Evolutionary conservation across 208 protist genomes (phyloP).

Genomic region (Willaertia magna): DNA sequence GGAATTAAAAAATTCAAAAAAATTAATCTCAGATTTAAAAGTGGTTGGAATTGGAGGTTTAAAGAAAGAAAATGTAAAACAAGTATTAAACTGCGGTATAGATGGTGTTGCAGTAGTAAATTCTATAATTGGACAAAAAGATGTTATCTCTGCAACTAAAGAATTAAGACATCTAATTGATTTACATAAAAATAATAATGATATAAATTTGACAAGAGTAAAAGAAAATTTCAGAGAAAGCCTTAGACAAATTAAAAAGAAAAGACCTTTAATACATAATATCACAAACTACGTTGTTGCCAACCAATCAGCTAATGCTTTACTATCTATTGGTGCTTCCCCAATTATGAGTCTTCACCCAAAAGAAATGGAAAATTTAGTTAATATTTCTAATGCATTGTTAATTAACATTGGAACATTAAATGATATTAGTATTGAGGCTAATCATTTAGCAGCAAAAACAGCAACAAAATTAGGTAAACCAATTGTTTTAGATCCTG

Average conservation of each 20-base stretch:
- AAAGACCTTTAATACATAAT: conserved; percentile 3
- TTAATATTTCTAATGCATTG: not conserved
- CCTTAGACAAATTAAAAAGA: not conserved
- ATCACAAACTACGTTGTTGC: conserved; percentile 9
- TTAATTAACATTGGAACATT: conserved; percentile 11
- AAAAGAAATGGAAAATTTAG: not conserved
- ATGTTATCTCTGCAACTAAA: not conserved
- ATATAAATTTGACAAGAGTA: not conserved
- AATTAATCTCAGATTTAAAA: not conserved
- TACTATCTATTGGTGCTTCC: not conserved
- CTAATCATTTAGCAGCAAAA: not conserved
- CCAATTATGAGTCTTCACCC: not conserved
- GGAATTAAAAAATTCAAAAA: not conserved
- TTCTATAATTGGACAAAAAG: not conserved
- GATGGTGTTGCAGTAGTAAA: conserved; percentile 16
- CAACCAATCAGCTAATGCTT: not conserved
- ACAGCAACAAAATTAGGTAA: not conserved
- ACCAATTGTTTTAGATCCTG: conserved; percentile 8
- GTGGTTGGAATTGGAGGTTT: conserved; percentile 22
- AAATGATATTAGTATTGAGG: not conserved
- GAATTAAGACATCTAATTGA: not conserved
- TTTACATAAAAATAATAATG: not conserved
- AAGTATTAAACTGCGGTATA: not conserved
- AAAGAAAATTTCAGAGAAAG: not conserved
- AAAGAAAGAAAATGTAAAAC: not conserved